Percentiles rank a stretch among this genome's conserved stretches.
Conservation (phyloP, 345 rosid genomes). For the Brassica juncea region DNA sequence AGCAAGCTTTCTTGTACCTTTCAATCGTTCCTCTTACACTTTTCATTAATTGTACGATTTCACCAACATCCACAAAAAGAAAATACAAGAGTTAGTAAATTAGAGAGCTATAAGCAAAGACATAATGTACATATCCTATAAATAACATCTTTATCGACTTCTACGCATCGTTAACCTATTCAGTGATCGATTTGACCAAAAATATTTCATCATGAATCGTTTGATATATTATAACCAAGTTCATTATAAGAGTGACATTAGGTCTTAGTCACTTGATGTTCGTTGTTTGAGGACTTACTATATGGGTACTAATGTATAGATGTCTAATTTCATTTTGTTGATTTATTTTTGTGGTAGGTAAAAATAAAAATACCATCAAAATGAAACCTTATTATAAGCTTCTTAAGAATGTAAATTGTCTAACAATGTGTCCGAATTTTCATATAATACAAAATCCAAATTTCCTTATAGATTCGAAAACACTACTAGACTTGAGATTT, state of each 20-base stretch:
- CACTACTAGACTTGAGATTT: not conserved
- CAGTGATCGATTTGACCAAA: conserved; percentile 2
- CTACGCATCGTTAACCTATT: not conserved
- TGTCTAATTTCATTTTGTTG: not conserved
- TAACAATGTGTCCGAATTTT: not conserved
- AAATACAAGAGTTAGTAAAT: not conserved
- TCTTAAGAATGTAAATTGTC: not conserved
- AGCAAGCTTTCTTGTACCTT: conserved; percentile 77
- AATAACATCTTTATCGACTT: not conserved
- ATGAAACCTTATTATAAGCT: not conserved
- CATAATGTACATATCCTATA: not conserved
- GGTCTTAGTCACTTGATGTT: not conserved
- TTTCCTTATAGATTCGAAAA: not conserved
- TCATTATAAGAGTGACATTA: not conserved
- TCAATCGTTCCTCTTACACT: conserved; percentile 87
- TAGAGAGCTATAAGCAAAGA: not conserved
- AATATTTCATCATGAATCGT: not conserved
- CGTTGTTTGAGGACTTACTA: not conserved
- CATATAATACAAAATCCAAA: not conserved
- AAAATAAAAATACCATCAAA: not conserved
- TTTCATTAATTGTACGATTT: conserved; percentile 17
- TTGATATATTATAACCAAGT: not conserved
- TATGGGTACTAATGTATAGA: not conserved
- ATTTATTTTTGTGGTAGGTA: not conserved
- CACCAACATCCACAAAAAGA: not conserved